Evolutionary conservation across 495 filamentous ascomycete species (phyloP).

Genomic region (Delitschia confertaspora): DNA sequence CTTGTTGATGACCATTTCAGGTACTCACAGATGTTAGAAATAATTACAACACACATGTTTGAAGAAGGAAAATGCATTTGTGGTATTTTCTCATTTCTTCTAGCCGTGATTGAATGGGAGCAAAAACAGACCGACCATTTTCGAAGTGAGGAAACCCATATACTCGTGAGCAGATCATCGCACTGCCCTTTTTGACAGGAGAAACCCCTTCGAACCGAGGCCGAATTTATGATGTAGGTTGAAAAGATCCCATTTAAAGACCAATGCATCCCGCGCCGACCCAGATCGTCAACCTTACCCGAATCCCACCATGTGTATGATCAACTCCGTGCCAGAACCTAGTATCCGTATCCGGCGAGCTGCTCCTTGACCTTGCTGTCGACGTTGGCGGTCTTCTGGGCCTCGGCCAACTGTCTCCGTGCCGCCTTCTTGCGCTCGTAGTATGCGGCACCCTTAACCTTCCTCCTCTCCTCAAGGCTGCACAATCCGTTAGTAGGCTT

Average conservation of each 20-base stretch:
- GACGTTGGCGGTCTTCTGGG: slow-evolving; percentile 83
- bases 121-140: slow-evolving; percentile 17
- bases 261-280: slow-evolving; percentile 25
- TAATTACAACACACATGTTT: too few relatives aligned
- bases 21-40: too few relatives aligned
- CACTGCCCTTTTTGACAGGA: slow-evolving; percentile 26
- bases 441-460: slow-evolving; percentile 97
- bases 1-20: too few relatives aligned
- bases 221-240: slow-evolving; percentile 20
- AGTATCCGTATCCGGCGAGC: slow-evolving; percentile 64
- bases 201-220: slow-evolving; percentile 12
- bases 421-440: slow-evolving; percentile 98
- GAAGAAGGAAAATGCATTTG: too few relatives aligned
- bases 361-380: slow-evolving; percentile 63
- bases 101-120: slow-evolving; percentile 18
- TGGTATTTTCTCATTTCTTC: slow-evolving; percentile 21
- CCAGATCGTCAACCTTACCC: slow-evolving; percentile 12
- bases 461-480: slow-evolving; percentile 97
- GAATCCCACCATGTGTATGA: slow-evolving; percentile 8
- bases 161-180: slow-evolving; percentile 20
- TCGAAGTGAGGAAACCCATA: slow-evolving; percentile 27
- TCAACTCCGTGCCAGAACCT: slow-evolving; percentile 31
- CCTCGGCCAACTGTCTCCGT: slow-evolving; percentile 77
- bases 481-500: slow-evolving; percentile 27
- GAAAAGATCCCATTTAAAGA: slow-evolving; percentile 20